A percentile compares a stretch with the other conserved stretches of the same genome.
Evolutionary conservation across 768 basidiomycete genomes (phyloP).

Genomic region (Suillus variegatus): DNA sequence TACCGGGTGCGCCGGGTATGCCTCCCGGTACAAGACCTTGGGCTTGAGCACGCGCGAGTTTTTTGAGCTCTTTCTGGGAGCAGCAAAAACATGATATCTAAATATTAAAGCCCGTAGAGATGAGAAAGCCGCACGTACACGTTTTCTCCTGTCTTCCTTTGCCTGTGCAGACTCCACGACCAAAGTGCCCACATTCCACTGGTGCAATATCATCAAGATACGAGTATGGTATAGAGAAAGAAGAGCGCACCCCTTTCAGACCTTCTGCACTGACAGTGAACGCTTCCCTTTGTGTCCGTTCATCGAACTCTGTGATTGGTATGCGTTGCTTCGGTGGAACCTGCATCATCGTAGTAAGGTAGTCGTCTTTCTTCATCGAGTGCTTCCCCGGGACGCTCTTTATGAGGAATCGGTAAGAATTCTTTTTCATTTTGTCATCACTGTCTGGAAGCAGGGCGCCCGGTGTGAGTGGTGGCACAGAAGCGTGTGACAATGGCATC

Average conservation of each 20-base stretch:
- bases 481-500: slow-evolving; percentile 27
- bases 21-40: slow-evolving; percentile 28
- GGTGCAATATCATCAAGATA: slow-evolving; percentile 16
- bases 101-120: slow-evolving; percentile 11
- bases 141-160: slow-evolving; percentile 74
- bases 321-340: slow-evolving; percentile 72
- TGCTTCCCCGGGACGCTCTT: slow-evolving; percentile 80
- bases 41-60: slow-evolving; percentile 58
- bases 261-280: slow-evolving; percentile 75
- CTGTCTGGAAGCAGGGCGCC: slow-evolving; percentile 57
- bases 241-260: slow-evolving; percentile 62
- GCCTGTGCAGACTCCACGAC: slow-evolving; percentile 73
- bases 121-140: slow-evolving; percentile 47
- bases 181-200: slow-evolving; percentile 71
- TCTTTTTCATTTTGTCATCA: slow-evolving; percentile 72
- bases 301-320: slow-evolving; percentile 62
- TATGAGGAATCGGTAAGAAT: slow-evolving; percentile 75
- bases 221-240: slow-evolving; percentile 16
- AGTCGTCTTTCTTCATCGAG: slow-evolving; percentile 79
- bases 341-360: slow-evolving; percentile 63
- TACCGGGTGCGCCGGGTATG: slow-evolving; percentile 23
- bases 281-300: slow-evolving; percentile 67
- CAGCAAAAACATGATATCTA: slow-evolving; percentile 10
- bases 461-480: slow-evolving; percentile 35
- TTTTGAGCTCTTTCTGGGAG: slow-evolving; percentile 70